Evolutionary conservation across 768 basidiomycete genomes (phyloP).

Genomic region (Mycena pura): DNA sequence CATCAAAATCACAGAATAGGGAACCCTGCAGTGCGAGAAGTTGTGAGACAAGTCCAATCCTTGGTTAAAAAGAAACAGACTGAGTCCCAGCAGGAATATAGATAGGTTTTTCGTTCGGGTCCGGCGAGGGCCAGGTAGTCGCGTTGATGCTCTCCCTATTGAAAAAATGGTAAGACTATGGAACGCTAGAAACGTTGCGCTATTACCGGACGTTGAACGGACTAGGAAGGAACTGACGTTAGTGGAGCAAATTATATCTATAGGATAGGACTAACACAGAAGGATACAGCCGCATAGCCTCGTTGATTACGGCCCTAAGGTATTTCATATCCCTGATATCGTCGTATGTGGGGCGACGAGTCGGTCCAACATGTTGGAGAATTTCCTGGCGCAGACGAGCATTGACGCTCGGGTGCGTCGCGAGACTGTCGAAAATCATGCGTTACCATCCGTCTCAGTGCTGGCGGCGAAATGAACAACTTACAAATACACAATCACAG

Average conservation of each 20-base stretch:
- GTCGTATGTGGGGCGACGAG: slow-evolving; percentile 56
- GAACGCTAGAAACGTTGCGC: background rate
- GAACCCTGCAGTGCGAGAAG: slow-evolving; percentile 37
- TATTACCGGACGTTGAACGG: slow-evolving; percentile 57
- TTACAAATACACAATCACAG: slow-evolving; percentile 44
- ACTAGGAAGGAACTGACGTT: slow-evolving; percentile 26
- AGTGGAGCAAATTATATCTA: background rate
- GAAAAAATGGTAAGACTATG: background rate
- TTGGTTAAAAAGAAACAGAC: slow-evolving; percentile 35
- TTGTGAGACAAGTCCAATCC: background rate
- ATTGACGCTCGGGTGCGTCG: slow-evolving; percentile 56
- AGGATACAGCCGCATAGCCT: slow-evolving; percentile 63
- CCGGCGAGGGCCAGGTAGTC: slow-evolving; percentile 54
- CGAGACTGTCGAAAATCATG: slow-evolving; percentile 36
- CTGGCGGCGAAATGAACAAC: background rate
- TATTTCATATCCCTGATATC: slow-evolving; percentile 70
- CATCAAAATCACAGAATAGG: slow-evolving; percentile 69
- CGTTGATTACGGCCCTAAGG: slow-evolving; percentile 69
- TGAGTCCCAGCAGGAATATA: slow-evolving; percentile 60
- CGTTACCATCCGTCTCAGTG: background rate
- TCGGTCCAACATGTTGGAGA: slow-evolving; percentile 54
- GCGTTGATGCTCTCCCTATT: slow-evolving; percentile 53
- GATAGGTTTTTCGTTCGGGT: slow-evolving; percentile 53
- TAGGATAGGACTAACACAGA: slow-evolving; percentile 48
- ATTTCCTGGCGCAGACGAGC: slow-evolving; percentile 63